Conservation (phyloP, 768 basidiomycete species). For the Russula abietina region DNA sequence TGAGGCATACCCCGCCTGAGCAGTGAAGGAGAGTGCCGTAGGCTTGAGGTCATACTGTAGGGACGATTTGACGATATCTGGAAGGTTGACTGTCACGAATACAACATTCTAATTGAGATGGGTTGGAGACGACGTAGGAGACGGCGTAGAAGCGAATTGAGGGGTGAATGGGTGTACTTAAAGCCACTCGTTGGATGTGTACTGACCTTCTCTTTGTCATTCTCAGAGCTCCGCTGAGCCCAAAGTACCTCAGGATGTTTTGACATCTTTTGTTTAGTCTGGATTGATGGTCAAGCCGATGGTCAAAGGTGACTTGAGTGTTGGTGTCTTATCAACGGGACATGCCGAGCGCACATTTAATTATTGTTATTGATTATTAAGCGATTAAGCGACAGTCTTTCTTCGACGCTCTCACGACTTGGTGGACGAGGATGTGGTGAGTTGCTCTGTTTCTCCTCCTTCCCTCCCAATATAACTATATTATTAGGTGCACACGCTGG, state of each 20-base stretch:
- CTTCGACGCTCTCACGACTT: not conserved
- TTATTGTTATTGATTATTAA: not conserved
- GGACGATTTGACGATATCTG: constrained; percentile 56
- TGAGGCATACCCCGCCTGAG: constrained; percentile 53
- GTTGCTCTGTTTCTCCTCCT: constrained; percentile 27
- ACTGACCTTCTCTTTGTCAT: constrained; percentile 60
- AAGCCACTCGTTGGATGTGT: not conserved
- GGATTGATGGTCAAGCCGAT: not conserved
- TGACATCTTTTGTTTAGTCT: constrained; percentile 18
- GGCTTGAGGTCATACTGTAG: constrained; percentile 56
- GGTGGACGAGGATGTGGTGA: constrained; percentile 46
- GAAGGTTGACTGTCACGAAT: constrained; percentile 78
- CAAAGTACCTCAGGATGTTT: constrained; percentile 85
- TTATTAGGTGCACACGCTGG: constrained; percentile 76
- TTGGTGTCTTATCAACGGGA: not conserved
- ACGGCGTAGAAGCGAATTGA: not conserved
- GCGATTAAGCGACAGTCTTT: not conserved
- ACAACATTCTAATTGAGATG: constrained; percentile 66
- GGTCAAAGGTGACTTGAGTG: not conserved
- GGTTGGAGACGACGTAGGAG: not conserved
- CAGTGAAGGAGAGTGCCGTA: constrained; percentile 56
- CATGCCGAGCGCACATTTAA: constrained; percentile 8
- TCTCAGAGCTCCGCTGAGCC: constrained; percentile 83
- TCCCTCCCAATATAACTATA: not conserved
- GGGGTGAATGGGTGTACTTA: constrained; percentile 7